Conservation (phyloP, 768 basidiomycete genomes). For the Russula virescens region DNA sequence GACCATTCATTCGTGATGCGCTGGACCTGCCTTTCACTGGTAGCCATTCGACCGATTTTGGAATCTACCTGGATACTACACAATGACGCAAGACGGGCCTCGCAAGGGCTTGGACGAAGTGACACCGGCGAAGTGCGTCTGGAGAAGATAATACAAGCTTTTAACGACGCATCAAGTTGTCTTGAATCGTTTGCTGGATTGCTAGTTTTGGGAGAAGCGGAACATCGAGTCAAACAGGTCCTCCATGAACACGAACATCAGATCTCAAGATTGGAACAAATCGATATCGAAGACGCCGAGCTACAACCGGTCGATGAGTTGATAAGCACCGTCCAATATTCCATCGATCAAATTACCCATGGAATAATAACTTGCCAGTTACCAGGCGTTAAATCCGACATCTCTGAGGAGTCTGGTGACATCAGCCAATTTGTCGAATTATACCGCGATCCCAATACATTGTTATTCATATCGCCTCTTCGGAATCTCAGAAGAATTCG, state of each 20-base stretch:
- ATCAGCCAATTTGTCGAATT: background rate
- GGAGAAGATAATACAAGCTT: background rate
- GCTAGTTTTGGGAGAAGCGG: background rate
- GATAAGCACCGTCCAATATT: too few species aligned
- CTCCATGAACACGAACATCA: background rate
- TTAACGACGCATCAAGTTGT: background rate
- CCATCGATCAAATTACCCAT: background rate
- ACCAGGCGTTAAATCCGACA: background rate
- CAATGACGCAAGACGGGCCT: background rate
- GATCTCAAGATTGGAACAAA: background rate
- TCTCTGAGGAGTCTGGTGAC: too few species aligned
- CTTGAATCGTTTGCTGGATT: background rate
- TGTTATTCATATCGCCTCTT: background rate
- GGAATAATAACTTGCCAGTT: background rate
- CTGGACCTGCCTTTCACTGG: conserved; percentile 19
- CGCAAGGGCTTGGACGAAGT: background rate
- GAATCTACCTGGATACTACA: too few species aligned
- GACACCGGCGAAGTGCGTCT: too few species aligned
- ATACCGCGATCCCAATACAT: background rate
- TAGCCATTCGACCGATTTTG: conserved; percentile 8
- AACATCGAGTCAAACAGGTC: background rate
- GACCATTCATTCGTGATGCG: background rate
- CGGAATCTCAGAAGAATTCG: background rate
- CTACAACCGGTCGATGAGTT: background rate
- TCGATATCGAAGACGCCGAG: background rate